phyloP scores from a whole-genome alignment of 2,329 filamentous ascomycete genomes.

The Pseudogymnoascus sp. region DNA sequence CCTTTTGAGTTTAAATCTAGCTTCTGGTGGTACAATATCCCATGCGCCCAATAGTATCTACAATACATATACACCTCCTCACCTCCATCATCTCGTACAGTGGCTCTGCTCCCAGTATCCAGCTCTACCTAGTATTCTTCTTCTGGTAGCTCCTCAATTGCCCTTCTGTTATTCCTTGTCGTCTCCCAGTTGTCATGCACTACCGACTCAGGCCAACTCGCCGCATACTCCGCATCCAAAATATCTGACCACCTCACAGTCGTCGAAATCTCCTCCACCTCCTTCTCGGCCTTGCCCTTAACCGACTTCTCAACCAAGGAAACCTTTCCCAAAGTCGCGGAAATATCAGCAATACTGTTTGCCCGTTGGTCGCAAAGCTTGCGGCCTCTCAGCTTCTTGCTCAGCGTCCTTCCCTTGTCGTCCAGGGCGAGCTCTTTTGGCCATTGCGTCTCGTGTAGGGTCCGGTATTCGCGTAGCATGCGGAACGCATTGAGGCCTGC shows the following conservation, averaged over 20 bases:
- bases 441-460: constrained; percentile 56
- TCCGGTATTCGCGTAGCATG: constrained; percentile 56
- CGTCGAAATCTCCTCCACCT: constrained; percentile 15
- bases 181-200: constrained; percentile 24
- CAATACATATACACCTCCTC: not conserved
- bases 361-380: constrained; percentile 52
- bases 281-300: constrained; percentile 3
- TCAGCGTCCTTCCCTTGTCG: constrained; percentile 15
- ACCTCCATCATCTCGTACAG: not conserved
- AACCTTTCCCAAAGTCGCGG: constrained; percentile 39
- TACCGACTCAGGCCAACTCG: constrained; percentile 29
- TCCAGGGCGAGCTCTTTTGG: constrained; percentile 36
- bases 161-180: constrained; percentile 10
- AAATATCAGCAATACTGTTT: constrained; percentile 56
- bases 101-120: not conserved
- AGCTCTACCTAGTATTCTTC: not conserved
- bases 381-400: constrained; percentile 36
- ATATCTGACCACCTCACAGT: constrained; percentile 29
- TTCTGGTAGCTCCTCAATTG: not conserved
- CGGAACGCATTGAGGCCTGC: constrained; percentile 51
- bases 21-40: constrained; percentile 6
- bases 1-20: not conserved
- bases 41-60: constrained; percentile 2
- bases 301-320: constrained; percentile 10
- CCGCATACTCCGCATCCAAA: constrained; percentile 30